phyloP scores from a whole-genome alignment of 108 stramenopile species.

The Mediolabrus comicus region DNA sequence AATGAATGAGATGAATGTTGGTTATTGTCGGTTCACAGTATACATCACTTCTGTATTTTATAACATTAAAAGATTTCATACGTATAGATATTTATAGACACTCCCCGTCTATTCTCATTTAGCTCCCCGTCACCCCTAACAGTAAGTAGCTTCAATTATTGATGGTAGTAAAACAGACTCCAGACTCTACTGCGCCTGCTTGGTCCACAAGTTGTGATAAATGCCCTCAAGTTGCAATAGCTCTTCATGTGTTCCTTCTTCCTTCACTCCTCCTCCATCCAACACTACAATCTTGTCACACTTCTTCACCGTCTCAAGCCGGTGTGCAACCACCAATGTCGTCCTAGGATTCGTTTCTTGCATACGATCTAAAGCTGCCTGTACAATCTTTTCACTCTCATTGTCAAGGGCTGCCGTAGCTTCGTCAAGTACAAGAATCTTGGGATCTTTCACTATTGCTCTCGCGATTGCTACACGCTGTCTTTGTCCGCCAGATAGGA shows the following conservation, averaged over 20 bases:
- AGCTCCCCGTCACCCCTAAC: neutral
- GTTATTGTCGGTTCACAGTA: too few relatives aligned
- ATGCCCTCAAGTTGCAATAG: constrained; percentile 46
- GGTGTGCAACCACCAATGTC: constrained; percentile 59
- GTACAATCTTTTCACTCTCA: constrained; percentile 46
- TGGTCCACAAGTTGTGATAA: constrained; percentile 44
- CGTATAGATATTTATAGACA: too few relatives aligned
- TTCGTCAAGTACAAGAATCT: constrained; percentile 61
- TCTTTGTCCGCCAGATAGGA: constrained; percentile 89
- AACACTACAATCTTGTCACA: constrained; percentile 78
- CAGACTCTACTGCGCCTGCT: constrained; percentile 18
- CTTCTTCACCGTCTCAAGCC: constrained; percentile 56
- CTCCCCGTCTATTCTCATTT: too few relatives aligned
- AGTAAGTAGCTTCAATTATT: too few relatives aligned
- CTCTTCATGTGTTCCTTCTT: constrained; percentile 70
- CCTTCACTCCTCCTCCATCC: constrained; percentile 52
- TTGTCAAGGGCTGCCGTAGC: constrained; percentile 55
- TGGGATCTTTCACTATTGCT: constrained; percentile 40
- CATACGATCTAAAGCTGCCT: constrained; percentile 45
- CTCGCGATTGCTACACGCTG: constrained; percentile 90
- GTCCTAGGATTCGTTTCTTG: constrained; percentile 39
- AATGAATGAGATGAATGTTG: too few relatives aligned
- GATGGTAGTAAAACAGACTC: too few relatives aligned
- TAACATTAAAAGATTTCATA: too few relatives aligned
- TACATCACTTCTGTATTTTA: too few relatives aligned